Conservation (phyloP, 768 basidiomycete species). For the Amanita muscaria region DNA sequence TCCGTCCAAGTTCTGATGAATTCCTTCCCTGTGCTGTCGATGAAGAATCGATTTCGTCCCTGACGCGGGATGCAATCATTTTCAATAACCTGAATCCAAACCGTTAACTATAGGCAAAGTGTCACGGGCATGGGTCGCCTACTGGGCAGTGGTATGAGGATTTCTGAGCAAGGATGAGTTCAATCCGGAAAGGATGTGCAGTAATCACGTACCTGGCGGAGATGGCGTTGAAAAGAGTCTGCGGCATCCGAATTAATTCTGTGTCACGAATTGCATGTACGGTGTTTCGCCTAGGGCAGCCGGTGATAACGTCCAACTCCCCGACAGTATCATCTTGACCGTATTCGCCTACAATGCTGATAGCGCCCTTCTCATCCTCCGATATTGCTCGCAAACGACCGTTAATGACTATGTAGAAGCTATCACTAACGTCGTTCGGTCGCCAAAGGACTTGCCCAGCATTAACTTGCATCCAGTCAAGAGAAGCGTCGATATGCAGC, state of each 20-base stretch:
- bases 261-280: constrained; percentile 98
- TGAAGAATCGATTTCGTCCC: constrained; percentile 68
- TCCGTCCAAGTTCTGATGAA: constrained; percentile 56
- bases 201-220: constrained; percentile 54
- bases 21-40: constrained; percentile 42
- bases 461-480: constrained; percentile 98
- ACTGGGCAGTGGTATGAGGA: constrained; percentile 82
- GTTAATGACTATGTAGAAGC: constrained; percentile 97
- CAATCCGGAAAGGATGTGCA: not conserved
- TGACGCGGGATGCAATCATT: constrained; percentile 88
- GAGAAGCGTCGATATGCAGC: constrained; percentile 89
- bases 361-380: constrained; percentile 67
- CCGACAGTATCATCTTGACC: constrained; percentile 97
- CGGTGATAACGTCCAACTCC: constrained; percentile 95
- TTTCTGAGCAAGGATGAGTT: constrained; percentile 36
- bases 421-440: constrained; percentile 83
- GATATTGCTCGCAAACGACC: constrained; percentile 88
- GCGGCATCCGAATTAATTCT: constrained; percentile 93
- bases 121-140: constrained; percentile 17
- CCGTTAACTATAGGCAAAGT: not conserved
- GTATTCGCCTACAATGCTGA: constrained; percentile 84
- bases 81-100: constrained; percentile 48
- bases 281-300: constrained; percentile 76
- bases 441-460: constrained; percentile 95
- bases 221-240: constrained; percentile 96